These are phyloP conservation scores for Suillus alpinus DNA, from an alignment of 768 basidiomycete species.

Conservation along the genomic window DNA sequence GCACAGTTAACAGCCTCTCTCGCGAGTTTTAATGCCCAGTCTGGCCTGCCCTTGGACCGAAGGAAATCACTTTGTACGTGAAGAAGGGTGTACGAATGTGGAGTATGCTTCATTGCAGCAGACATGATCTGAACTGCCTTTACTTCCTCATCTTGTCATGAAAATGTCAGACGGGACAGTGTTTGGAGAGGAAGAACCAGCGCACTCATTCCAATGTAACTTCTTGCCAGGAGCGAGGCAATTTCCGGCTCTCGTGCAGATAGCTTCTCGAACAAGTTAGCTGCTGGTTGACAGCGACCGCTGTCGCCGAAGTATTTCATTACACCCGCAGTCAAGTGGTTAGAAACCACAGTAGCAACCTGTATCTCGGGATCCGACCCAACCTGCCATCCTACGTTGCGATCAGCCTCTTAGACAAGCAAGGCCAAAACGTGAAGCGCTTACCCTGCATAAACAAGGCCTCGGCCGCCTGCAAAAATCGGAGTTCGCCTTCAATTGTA, in stretches of 20 bases:
- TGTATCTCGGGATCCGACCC: slow-evolving; percentile 99
- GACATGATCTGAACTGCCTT: slow-evolving; percentile 96
- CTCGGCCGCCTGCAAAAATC: slow-evolving; percentile 90
- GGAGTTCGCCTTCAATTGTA: slow-evolving; percentile 79
- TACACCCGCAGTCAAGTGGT: slow-evolving; percentile 91
- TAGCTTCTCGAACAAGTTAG: slow-evolving; percentile 93
- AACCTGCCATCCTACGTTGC: slow-evolving; percentile 87
- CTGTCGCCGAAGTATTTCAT: slow-evolving; percentile 97
- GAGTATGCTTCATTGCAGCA: slow-evolving; percentile 75
- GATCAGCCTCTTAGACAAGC: slow-evolving; percentile 1
- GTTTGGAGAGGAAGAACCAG: slow-evolving; percentile 10
- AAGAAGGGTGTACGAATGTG: slow-evolving; percentile 90
- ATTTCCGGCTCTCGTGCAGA: slow-evolving; percentile 86
- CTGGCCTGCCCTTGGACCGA: slow-evolving; percentile 75
- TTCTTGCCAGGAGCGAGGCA: slow-evolving; percentile 78
- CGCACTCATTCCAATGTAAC: slow-evolving; percentile 98
- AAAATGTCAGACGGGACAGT: background rate
- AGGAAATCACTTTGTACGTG: slow-evolving; percentile 96
- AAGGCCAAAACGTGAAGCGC: background rate
- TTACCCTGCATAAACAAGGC: slow-evolving; percentile 82
- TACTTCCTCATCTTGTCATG: slow-evolving; percentile 85
- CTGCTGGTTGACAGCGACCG: slow-evolving; percentile 81
- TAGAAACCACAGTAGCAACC: slow-evolving; percentile 93
- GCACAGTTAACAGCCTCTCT: slow-evolving; percentile 97
- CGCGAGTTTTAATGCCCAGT: slow-evolving; percentile 91